Conservation (phyloP, 805 yeast genomes). For the Hanseniaspora vineae region DNA sequence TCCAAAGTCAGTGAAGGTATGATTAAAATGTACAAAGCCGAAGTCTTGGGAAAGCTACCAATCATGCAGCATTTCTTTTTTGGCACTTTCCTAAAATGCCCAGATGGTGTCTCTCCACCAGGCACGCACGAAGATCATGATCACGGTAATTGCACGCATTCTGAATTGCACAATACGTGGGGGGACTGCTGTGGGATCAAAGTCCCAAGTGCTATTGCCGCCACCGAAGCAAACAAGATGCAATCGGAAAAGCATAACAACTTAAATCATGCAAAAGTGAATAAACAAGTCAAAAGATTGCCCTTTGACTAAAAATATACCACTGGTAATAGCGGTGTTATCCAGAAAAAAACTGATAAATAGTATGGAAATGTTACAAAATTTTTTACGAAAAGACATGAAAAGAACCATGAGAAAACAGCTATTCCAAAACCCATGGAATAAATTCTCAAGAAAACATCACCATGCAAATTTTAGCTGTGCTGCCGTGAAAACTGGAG, state of each 20-base stretch:
- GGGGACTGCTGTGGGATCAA: constrained; percentile 98
- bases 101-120: constrained; percentile 46
- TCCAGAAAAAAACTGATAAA: no score
- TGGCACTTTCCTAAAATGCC: constrained; percentile 57
- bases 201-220: constrained; percentile 92
- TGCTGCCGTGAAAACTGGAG: constrained; percentile 89
- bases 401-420: no score
- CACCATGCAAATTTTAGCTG: constrained; percentile 94
- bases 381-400: no score
- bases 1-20: constrained; percentile 83
- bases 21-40: constrained; percentile 91
- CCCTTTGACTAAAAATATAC: constrained; percentile 47
- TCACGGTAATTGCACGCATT: constrained; percentile 27
- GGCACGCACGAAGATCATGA: constrained; percentile 20
- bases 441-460: constrained; percentile 4
- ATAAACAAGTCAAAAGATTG: constrained; percentile 24
- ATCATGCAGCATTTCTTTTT: constrained; percentile 90
- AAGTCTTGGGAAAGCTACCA: constrained; percentile 81
- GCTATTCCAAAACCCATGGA: no score
- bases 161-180: constrained; percentile 47
- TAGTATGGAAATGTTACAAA: no score
- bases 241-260: neutral
- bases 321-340: no score
- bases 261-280: constrained; percentile 2
- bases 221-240: constrained; percentile 39